Conservation (phyloP, 2,329 filamentous ascomycete genomes). For the Aspergillus unguis region DNA sequence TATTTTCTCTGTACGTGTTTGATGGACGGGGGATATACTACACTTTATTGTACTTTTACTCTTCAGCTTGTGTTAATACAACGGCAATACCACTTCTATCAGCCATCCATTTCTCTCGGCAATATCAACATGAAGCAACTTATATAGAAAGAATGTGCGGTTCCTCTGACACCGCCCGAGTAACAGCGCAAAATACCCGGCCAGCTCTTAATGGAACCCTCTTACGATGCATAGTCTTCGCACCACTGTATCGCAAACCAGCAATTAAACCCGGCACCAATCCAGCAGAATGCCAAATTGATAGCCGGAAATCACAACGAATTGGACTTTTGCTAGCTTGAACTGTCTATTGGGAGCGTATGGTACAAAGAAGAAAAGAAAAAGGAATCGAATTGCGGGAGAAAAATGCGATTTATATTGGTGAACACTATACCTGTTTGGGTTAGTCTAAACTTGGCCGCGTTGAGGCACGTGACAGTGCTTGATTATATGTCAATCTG, state of each 20-base stretch:
- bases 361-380: slow-evolving; percentile 46
- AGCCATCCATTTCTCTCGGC: not conserved
- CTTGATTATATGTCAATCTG: not conserved
- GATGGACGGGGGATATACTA: slow-evolving; percentile 13
- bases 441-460: not conserved
- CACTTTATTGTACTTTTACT: slow-evolving; percentile 33
- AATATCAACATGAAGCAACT: slow-evolving; percentile 8
- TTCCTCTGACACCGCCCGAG: slow-evolving; percentile 82
- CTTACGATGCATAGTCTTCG: slow-evolving; percentile 51
- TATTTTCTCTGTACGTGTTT: slow-evolving; percentile 21
- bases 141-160: slow-evolving; percentile 55
- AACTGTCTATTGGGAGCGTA: slow-evolving; percentile 80
- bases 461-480: too few relatives aligned
- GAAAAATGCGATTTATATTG: slow-evolving; percentile 18
- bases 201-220: slow-evolving; percentile 70
- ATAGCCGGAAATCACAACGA: slow-evolving; percentile 43
- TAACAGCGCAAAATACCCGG: slow-evolving; percentile 63
- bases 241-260: slow-evolving; percentile 62
- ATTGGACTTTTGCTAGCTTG: slow-evolving; percentile 36
- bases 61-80: slow-evolving; percentile 22
- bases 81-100: slow-evolving; percentile 22
- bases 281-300: slow-evolving; percentile 67
- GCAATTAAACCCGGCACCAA: slow-evolving; percentile 57
- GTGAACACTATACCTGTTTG: not conserved
- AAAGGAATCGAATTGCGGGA: slow-evolving; percentile 16